These are phyloP conservation scores for Leccinum rimulosum DNA, from an alignment of 768 basidiomycete species.

Conservation along the genomic window DNA sequence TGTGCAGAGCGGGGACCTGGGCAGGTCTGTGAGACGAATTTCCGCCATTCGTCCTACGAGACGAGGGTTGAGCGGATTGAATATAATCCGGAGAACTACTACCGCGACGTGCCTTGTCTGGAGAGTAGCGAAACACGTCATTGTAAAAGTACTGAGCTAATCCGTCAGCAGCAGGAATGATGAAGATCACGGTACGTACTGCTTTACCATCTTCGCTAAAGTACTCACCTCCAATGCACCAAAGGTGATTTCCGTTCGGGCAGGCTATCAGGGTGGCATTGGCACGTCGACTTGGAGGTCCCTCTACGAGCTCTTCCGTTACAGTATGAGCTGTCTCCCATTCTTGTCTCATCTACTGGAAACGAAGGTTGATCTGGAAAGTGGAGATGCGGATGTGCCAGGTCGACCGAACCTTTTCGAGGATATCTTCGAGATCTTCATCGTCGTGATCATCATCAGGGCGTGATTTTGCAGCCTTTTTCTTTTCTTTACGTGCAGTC, in stretches of 20 bases:
- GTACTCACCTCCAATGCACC: constrained; percentile 85
- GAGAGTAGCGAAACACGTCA: constrained; percentile 83
- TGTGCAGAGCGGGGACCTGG: constrained; percentile 90
- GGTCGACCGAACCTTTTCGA: constrained; percentile 59
- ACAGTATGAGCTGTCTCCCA: constrained; percentile 82
- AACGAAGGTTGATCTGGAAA: neutral
- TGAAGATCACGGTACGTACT: constrained; percentile 35
- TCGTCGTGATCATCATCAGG: constrained; percentile 57
- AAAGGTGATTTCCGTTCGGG: constrained; percentile 77
- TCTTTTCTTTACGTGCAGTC: constrained; percentile 63
- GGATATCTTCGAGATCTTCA: constrained; percentile 79
- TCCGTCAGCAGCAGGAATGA: neutral
- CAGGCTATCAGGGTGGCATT: constrained; percentile 81
- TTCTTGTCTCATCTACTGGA: constrained; percentile 71
- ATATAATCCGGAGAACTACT: neutral
- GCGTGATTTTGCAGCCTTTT: constrained; percentile 46
- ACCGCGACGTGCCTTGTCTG: constrained; percentile 58
- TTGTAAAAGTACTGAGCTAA: constrained; percentile 72
- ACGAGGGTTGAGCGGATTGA: neutral
- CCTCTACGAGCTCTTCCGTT: constrained; percentile 82
- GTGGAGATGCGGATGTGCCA: neutral
- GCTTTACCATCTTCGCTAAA: constrained; percentile 85
- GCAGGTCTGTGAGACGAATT: constrained; percentile 78
- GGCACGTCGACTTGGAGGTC: constrained; percentile 78
- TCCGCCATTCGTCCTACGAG: constrained; percentile 80